Evolutionary conservation across 331 rosid genomes (phyloP), one percentile per base, ranked within the genome.

Genomic region (Quercus phellos): DNA sequence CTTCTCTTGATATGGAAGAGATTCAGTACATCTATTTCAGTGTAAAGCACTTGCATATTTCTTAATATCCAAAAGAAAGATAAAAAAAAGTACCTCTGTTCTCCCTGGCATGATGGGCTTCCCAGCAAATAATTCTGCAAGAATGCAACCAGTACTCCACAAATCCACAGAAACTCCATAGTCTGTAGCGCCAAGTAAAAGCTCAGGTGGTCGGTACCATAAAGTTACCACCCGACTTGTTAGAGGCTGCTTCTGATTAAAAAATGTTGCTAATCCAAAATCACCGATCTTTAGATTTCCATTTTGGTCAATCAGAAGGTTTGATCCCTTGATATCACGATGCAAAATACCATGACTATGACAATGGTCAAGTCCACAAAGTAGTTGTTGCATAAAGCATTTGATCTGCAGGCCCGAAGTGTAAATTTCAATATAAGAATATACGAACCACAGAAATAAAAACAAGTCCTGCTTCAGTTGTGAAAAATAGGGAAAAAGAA

Each of bases 71-170:
- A 70, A 24, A 16, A 76, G 55, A 56, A 72, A 42, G 35, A 51
- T 81, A 38, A 38, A 81, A 55, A 79, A 71, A 53, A 30, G 19
- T 85, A 93, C 98, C 98, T 93, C 98, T 46, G 98, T 93, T 77
- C 96, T 83, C 80, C 98, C 98, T 2, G 96, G 92, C 96, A 93
- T 89, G 75, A 93, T 89, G 77, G 98, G 93, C 82, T 91, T 91
- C 85, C 98, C 95, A 18, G 87, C 80, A 83, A 88, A 85, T 74
- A 93, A 69, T 76, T 93, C 97, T 64, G 98, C 97, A 74, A 93
- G 92, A 87, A 93, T 90, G 74, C 98, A 93, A 85, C 98, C 98
- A 73, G 87, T 74, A 87, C 98, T 93, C 98, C 98, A 93, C 89
- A 93, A 80, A 81, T 93, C 98, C 74, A 93, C 94, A 54, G 98